Percentiles rank a stretch among this genome's conserved stretches.
Conservation (phyloP, 805 yeast genomes). For the Clavispora asparagi region DNA sequence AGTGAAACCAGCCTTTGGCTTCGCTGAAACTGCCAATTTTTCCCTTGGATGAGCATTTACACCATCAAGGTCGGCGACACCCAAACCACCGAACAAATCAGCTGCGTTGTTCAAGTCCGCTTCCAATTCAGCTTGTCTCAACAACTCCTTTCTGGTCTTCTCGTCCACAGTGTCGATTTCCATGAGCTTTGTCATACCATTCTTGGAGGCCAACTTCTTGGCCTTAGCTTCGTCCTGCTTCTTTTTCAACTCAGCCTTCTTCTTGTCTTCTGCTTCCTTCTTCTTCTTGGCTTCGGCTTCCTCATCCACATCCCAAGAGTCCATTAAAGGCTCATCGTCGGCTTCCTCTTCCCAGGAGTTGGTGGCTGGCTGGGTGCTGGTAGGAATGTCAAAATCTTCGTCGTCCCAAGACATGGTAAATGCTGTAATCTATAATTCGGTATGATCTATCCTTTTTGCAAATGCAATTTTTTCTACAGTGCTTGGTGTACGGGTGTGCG, state of each 20-base stretch:
- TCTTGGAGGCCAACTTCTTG: constrained; percentile 38
- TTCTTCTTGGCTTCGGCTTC: constrained; percentile 59
- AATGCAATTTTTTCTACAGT: not conserved
- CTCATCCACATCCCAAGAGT: constrained; percentile 83
- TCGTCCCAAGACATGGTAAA: constrained; percentile 66
- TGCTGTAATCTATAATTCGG: not conserved
- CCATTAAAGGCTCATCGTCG: constrained; percentile 71
- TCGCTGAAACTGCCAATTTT: constrained; percentile 34
- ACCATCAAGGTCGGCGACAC: constrained; percentile 41
- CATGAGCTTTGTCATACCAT: constrained; percentile 35
- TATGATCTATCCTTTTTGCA: not conserved
- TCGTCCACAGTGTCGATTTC: constrained; percentile 70
- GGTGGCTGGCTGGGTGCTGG: constrained; percentile 40
- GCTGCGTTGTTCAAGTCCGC: constrained; percentile 92
- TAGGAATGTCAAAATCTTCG: constrained; percentile 79
- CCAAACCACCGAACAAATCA: constrained; percentile 75
- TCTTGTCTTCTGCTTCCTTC: constrained; percentile 37
- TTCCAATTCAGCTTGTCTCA: constrained; percentile 73
- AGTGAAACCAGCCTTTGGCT: constrained; percentile 32
- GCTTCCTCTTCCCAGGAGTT: constrained; percentile 83
- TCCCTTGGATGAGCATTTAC: constrained; percentile 51
- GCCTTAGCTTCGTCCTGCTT: constrained; percentile 44
- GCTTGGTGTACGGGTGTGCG: constrained; percentile 1
- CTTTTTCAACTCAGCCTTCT: constrained; percentile 40
- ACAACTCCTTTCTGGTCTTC: constrained; percentile 65